Percentiles rank a stretch among this genome's conserved stretches.
Evolutionary conservation across 2,329 filamentous ascomycete genomes (phyloP).

Genomic region (Blastomyces emzantsi): DNA sequence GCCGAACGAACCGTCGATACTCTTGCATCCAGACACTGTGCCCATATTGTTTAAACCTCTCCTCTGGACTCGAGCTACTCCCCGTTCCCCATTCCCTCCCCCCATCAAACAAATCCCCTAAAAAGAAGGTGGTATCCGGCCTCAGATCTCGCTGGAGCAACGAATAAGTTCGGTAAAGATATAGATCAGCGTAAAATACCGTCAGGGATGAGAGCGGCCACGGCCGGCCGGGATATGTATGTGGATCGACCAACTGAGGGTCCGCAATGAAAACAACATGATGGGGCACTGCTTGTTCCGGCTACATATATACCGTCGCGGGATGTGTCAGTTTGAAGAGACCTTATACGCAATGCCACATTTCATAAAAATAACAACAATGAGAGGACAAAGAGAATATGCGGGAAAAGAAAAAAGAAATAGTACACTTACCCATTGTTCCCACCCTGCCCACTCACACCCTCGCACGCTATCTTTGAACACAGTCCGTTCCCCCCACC

Average conservation of each 20-base stretch:
- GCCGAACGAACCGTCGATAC: conserved; percentile 72
- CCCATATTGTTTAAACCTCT: conserved; percentile 66
- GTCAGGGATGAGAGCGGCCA: conserved; percentile 62
- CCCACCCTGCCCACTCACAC: conserved; percentile 83
- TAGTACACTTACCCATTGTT: conserved; percentile 64
- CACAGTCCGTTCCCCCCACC: conserved; percentile 76
- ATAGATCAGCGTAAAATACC: conserved; percentile 74
- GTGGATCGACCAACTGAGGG: conserved; percentile 84
- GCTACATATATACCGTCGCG: conserved; percentile 43
- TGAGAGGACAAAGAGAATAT: not conserved
- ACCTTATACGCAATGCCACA: conserved; percentile 7
- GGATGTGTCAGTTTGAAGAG: conserved; percentile 18
- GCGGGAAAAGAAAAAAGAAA: not conserved
- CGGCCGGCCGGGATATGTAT: conserved; percentile 82
- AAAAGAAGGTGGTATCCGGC: conserved; percentile 83
- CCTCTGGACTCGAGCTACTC: conserved; percentile 51
- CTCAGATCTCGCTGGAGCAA: conserved; percentile 63
- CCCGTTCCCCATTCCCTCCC: conserved; percentile 86
- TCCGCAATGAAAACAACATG: conserved; percentile 78
- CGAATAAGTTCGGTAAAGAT: conserved; percentile 74
- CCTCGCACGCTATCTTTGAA: conserved; percentile 61
- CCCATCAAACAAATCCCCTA: conserved; percentile 92
- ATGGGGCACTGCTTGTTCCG: conserved; percentile 67
- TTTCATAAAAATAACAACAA: not conserved
- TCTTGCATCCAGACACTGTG: conserved; percentile 79